Percentiles rank a stretch among this genome's conserved stretches.
phyloP scores from a whole-genome alignment of 2,329 filamentous ascomycete genomes.

The Botrytis pseudocinerea region DNA sequence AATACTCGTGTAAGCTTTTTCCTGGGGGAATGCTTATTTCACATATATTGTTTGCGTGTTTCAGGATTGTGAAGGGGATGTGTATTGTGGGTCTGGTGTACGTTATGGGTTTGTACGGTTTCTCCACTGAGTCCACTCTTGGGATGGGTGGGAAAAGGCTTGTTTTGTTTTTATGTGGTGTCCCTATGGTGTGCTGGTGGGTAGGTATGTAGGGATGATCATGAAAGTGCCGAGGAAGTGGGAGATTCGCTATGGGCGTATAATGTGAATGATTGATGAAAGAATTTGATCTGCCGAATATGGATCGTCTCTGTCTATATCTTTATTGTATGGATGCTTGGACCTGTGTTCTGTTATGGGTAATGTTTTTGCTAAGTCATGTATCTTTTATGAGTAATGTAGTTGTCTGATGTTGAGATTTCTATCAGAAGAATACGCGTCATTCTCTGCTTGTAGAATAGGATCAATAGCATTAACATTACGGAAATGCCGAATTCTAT shows the following conservation, averaged over 20 bases:
- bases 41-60: not conserved
- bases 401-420: not conserved
- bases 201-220: not conserved
- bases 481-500: not conserved
- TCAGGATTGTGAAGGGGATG: not conserved
- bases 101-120: not conserved
- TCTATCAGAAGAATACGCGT: not conserved
- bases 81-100: not conserved
- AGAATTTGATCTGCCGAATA: not conserved
- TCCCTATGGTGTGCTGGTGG: not conserved
- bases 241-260: not conserved
- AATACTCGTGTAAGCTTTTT: not conserved
- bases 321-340: not conserved
- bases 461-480: not conserved
- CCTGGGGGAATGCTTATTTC: not conserved
- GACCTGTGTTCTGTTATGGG: not conserved
- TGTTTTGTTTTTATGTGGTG: not conserved
- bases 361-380: too few relatives aligned
- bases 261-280: not conserved
- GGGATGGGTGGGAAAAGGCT: not conserved
- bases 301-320: not conserved
- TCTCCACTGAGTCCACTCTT: too few relatives aligned
- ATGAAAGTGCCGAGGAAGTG: not conserved
- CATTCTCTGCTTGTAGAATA: not conserved
- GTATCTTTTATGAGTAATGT: not conserved